A percentile compares a stretch with the other conserved stretches of the same genome.
phyloP scores from a whole-genome alignment of 331 rosid species.

The Acacia pycnantha region DNA sequence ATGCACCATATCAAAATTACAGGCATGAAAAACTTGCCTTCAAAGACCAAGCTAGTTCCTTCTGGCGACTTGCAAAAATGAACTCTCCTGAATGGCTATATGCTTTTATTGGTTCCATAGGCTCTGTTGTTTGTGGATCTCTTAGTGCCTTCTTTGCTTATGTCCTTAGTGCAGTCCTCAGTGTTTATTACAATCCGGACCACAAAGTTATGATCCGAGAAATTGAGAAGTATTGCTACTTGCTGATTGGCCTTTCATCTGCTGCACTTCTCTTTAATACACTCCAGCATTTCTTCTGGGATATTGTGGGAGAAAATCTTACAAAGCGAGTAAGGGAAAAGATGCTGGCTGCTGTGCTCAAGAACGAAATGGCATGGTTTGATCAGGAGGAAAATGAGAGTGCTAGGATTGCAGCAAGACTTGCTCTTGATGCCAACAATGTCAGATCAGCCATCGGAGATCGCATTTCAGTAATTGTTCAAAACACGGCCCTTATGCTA shows the following conservation, averaged over 20 bases:
- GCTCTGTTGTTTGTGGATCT: slow-evolving; percentile 92
- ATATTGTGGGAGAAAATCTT: slow-evolving; percentile 96
- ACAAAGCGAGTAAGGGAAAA: slow-evolving; percentile 97
- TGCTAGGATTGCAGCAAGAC: slow-evolving; percentile 87
- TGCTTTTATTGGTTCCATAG: slow-evolving; percentile 85
- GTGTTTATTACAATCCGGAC: slow-evolving; percentile 83
- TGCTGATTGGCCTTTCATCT: slow-evolving; percentile 94
- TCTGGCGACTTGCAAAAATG: slow-evolving; percentile 98
- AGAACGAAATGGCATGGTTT: slow-evolving; percentile 99
- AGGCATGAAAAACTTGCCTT: slow-evolving; percentile 87
- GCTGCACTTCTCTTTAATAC: slow-evolving; percentile 95
- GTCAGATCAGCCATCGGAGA: slow-evolving; percentile 99
- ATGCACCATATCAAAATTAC: slow-evolving; percentile 76
- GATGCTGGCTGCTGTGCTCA: slow-evolving; percentile 83
- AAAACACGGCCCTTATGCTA: slow-evolving; percentile 95
- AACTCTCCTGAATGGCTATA: slow-evolving; percentile 97
- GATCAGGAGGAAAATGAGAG: slow-evolving; percentile 99
- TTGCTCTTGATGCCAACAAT: slow-evolving; percentile 94
- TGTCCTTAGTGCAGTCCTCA: slow-evolving; percentile 94
- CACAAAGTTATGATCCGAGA: slow-evolving; percentile 74
- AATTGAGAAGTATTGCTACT: slow-evolving; percentile 85
- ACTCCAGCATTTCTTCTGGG: slow-evolving; percentile 96
- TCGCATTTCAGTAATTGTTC: slow-evolving; percentile 93
- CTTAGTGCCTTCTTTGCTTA: slow-evolving; percentile 97
- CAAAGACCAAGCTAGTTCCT: slow-evolving; percentile 97